These are phyloP conservation scores for Sindora glabra DNA, from an alignment of 306 rosid genomes.

Conservation along the genomic window DNA sequence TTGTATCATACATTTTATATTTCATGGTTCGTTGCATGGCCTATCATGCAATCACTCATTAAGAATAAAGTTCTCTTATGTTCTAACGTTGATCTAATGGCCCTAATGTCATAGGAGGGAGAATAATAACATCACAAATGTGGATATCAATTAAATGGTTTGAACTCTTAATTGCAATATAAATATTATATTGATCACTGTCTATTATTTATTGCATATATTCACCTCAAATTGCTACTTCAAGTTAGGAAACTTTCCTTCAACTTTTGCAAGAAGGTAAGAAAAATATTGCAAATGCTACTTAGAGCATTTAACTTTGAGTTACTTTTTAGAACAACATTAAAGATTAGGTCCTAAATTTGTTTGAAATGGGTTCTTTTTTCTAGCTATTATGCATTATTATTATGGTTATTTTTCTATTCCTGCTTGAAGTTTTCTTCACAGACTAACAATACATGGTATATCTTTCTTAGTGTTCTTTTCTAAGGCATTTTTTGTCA, in stretches of 20 bases:
- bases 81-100: not conserved
- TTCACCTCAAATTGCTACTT: constrained; percentile 5
- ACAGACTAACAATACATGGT: not conserved
- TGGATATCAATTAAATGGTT: constrained; percentile 29
- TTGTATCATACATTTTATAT: too few species aligned
- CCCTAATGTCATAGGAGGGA: not conserved
- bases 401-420: not conserved
- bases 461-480: not conserved
- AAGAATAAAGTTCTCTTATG: too few species aligned
- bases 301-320: constrained; percentile 3
- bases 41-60: too few species aligned
- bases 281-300: not conserved
- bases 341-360: constrained; percentile 12
- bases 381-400: not conserved
- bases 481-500: not conserved
- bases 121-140: constrained; percentile 25
- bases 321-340: constrained; percentile 4
- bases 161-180: constrained; percentile 6
- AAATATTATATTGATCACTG: constrained; percentile 15
- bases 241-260: constrained; percentile 9
- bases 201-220: constrained; percentile 2
- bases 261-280: not conserved
- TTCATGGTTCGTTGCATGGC: too few species aligned
- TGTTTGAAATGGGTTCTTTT: not conserved
- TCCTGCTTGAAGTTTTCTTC: not conserved